Evolutionary conservation across 371 early-diverging fungal genomes (phyloP).

Genomic region (Apophysomyces ossiformis): DNA sequence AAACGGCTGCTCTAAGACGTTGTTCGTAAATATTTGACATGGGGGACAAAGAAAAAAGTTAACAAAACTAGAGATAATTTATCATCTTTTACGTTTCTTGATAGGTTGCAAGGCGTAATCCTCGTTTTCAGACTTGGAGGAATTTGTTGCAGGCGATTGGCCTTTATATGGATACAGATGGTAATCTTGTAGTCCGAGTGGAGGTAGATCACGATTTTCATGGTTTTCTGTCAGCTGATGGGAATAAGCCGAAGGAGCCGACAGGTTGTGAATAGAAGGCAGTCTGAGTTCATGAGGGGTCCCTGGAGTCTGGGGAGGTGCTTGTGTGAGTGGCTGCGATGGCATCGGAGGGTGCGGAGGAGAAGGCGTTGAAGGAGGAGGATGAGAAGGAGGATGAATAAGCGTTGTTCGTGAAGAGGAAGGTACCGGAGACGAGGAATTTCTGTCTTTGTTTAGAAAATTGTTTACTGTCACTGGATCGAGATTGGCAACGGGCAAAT

Average conservation of each 20-base stretch:
- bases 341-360: slow-evolving; percentile 17
- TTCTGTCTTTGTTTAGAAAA: slow-evolving; percentile 25
- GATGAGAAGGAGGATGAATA: slow-evolving; percentile 8
- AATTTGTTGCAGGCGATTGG: slow-evolving; percentile 10
- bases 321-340: slow-evolving; percentile 10
- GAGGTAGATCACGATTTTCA: slow-evolving; percentile 30
- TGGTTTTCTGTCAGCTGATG: slow-evolving; percentile 22
- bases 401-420: slow-evolving; percentile 11
- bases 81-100: slow-evolving; percentile 35
- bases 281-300: slow-evolving; percentile 29
- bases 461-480: slow-evolving; percentile 32
- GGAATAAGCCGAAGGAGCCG: slow-evolving; percentile 31
- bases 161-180: slow-evolving; percentile 19
- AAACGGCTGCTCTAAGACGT: slow-evolving; percentile 11
- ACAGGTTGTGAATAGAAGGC: slow-evolving; percentile 43
- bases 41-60: background rate
- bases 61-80: background rate
- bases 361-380: slow-evolving; percentile 11
- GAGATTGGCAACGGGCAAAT: slow-evolving; percentile 23
- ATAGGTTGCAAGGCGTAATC: slow-evolving; percentile 23
- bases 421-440: slow-evolving; percentile 17
- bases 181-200: slow-evolving; percentile 31
- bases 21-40: slow-evolving; percentile 15
- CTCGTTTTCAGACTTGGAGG: slow-evolving; percentile 16
- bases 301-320: slow-evolving; percentile 12